phyloP scores from a whole-genome alignment of 768 basidiomycete genomes.

The Clavulina sp. region DNA sequence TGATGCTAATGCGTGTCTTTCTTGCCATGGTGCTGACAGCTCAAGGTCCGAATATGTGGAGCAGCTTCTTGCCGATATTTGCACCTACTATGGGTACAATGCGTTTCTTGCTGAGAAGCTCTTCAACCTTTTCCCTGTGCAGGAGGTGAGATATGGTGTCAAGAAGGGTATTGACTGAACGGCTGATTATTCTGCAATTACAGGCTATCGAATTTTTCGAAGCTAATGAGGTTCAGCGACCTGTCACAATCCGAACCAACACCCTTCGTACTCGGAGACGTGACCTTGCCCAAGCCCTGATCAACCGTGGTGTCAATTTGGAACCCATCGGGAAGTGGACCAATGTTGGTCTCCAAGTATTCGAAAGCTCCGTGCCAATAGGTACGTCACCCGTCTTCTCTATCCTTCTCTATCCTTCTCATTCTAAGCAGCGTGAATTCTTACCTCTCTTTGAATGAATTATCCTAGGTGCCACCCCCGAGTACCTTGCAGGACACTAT shows the following conservation, averaged over 20 bases:
- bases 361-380: constrained; percentile 89
- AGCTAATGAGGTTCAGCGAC: constrained; percentile 86
- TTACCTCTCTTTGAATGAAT: neutral
- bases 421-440: neutral
- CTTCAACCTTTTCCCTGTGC: constrained; percentile 80
- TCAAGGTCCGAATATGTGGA: constrained; percentile 78
- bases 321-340: constrained; percentile 99
- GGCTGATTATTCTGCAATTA: neutral
- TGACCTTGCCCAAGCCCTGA: constrained; percentile 82
- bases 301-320: constrained; percentile 91
- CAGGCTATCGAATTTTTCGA: constrained; percentile 98
- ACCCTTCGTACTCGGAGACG: constrained; percentile 84
- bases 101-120: constrained; percentile 88
- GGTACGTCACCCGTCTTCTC: constrained; percentile 28
- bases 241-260: constrained; percentile 96
- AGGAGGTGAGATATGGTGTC: constrained; percentile 44
- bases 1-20: neutral
- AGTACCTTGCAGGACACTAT: constrained; percentile 97
- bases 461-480: constrained; percentile 70
- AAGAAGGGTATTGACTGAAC: neutral
- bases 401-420: neutral
- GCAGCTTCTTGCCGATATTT: constrained; percentile 77
- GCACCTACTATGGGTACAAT: constrained; percentile 95
- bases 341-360: constrained; percentile 96
- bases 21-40: too few species aligned